Base-by-base conservation (phyloP, 2,329 filamentous ascomycete genomes). In the Teratosphaeria pseudoeucalypti region DNA sequence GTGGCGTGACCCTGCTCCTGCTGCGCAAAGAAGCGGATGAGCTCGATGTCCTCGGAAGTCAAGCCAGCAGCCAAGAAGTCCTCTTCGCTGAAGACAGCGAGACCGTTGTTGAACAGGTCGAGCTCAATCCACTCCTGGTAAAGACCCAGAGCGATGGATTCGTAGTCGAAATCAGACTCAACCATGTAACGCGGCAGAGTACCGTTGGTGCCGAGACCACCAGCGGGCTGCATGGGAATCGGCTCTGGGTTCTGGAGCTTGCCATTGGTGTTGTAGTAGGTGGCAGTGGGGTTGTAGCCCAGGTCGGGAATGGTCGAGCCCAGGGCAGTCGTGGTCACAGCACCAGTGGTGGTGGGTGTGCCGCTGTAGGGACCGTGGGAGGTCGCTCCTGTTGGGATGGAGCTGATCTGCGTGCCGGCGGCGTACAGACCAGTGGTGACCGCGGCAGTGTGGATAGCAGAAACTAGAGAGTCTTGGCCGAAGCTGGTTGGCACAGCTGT, bases 101-200 rank as follows among this genome's bases (percentile, higher is more conserved):
- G 79, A 14, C 87, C 89, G 69, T 87, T 85, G 72, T 89, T 85
- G 80, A 94, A 94, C 14, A 90, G 79, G 70, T 94, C 90, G 1
- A 94, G 79, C 74, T 94, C 89, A 58, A 92, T 90, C 82, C 84
- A 94, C 73, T 94, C 89, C 67, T 91, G 87, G 70, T 92, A 92
- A 0, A 92, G 77, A 12, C 82, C 88, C 12, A 94, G 78, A 0
- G 85, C 81, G 34, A 94, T 79, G 0, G 88, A 91, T 71, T 92
- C 81, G 70, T 87, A 94, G 72, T 94, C 90, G 69, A 91, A 94
- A 68, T 95, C 90, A 63, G 86, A 89, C 67, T 89, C 81, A 0
- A 89, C 85, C 62, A 87, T 84, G 73, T 92, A 92, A 1, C 90
- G 83, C 1, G 89, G 89, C 52, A 81, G 79, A 0, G 84, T 82